These are phyloP conservation scores for Cytospora mali DNA, from an alignment of 2,329 filamentous ascomycete genomes.

Conservation along the genomic window DNA sequence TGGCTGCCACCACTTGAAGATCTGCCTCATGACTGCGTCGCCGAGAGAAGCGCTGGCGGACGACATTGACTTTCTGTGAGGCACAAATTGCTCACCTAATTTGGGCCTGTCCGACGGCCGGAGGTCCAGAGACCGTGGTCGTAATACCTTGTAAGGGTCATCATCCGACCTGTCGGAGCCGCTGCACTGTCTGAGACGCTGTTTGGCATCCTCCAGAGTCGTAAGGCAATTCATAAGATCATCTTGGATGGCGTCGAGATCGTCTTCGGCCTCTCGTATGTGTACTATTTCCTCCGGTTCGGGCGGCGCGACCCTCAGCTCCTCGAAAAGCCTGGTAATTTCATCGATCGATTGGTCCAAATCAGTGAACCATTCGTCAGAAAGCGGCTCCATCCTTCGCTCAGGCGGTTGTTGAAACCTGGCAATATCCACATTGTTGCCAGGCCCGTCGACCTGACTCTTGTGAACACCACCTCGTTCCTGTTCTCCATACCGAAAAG, in stretches of 20 bases:
- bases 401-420: neutral
- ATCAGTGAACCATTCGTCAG: conserved; percentile 23
- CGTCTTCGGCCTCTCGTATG: conserved; percentile 5
- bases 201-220: conserved; percentile 1
- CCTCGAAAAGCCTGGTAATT: conserved; percentile 21
- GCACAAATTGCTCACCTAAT: too few species aligned
- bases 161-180: neutral
- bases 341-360: conserved; percentile 22
- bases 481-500: neutral
- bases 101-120: neutral
- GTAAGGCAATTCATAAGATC: conserved; percentile 14
- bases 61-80: neutral
- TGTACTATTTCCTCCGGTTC: conserved; percentile 7
- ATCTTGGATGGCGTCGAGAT: conserved; percentile 10
- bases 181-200: neutral
- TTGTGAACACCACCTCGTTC: neutral
- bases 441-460: neutral
- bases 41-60: neutral
- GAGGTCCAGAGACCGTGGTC: conserved; percentile 3
- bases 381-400: conserved; percentile 6
- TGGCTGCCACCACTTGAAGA: conserved; percentile 11
- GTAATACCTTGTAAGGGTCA: neutral
- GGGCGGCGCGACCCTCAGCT: conserved; percentile 14
- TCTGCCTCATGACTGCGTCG: conserved; percentile 14
- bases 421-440: neutral